phyloP scores from a whole-genome alignment of 129 eudicot species.

The sunflower (Helianthus annuus) region HanXRQr2.0-SUNRISE NC_035446.2:112420495-112420994 shows the following conservation, averaged over 20 bases:
- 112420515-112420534: background rate
- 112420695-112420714: constrained; percentile 13
- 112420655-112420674: background rate
- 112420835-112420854: background rate
- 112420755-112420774: background rate
- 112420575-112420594: constrained; percentile 1
- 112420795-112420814: background rate
- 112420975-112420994: constrained; percentile 42
- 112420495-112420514: constrained; percentile 19
- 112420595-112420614: too few species aligned
- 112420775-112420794: background rate
- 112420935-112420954: constrained; percentile 26
- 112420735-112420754: constrained; percentile 8
- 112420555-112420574: background rate
- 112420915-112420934: constrained; percentile 22
- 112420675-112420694: background rate
- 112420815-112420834: constrained; percentile 6
- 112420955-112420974: constrained; percentile 29
- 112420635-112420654: background rate
- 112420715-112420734: constrained; percentile 1
- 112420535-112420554: background rate
- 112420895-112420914: background rate
- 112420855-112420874: background rate
- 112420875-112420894: background rate
- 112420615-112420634: background rate